phyloP scores from a whole-genome alignment of 768 basidiomycete genomes.

The Leucocoprinus leucothites region DNA sequence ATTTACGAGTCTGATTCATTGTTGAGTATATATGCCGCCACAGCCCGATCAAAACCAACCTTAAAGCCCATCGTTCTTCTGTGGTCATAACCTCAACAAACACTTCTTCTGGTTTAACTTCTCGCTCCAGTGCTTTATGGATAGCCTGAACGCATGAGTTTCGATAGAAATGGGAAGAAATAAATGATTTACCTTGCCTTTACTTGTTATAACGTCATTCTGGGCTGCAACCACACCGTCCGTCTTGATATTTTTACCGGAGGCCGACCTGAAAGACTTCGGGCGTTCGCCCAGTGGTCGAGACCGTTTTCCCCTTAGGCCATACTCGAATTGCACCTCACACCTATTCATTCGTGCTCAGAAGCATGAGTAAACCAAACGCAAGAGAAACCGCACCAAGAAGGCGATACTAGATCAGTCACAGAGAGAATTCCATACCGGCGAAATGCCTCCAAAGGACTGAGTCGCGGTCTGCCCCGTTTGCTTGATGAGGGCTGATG shows the following conservation, averaged over 20 bases:
- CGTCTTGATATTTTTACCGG: conserved; percentile 61
- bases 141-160: conserved; percentile 44
- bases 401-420: conserved; percentile 56
- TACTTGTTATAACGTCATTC: conserved; percentile 52
- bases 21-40: not conserved
- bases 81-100: conserved; percentile 44
- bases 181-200: conserved; percentile 46
- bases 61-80: conserved; percentile 79
- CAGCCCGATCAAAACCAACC: conserved; percentile 38
- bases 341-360: conserved; percentile 49
- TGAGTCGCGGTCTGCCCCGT: not conserved
- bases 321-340: conserved; percentile 77
- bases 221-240: conserved; percentile 44
- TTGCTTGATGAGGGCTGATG: not conserved
- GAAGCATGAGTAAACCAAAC: not conserved
- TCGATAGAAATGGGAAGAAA: not conserved
- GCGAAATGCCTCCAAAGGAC: conserved; percentile 37
- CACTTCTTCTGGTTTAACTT: conserved; percentile 59
- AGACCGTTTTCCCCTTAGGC: conserved; percentile 55
- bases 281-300: conserved; percentile 51
- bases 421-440: conserved; percentile 49
- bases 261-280: conserved; percentile 47
- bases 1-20: conserved; percentile 56
- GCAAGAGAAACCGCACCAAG: conserved; percentile 44
- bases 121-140: conserved; percentile 74